phyloP scores from a whole-genome alignment of 192 early-diverging fungal genomes.

The Phycomyces nitens region DNA sequence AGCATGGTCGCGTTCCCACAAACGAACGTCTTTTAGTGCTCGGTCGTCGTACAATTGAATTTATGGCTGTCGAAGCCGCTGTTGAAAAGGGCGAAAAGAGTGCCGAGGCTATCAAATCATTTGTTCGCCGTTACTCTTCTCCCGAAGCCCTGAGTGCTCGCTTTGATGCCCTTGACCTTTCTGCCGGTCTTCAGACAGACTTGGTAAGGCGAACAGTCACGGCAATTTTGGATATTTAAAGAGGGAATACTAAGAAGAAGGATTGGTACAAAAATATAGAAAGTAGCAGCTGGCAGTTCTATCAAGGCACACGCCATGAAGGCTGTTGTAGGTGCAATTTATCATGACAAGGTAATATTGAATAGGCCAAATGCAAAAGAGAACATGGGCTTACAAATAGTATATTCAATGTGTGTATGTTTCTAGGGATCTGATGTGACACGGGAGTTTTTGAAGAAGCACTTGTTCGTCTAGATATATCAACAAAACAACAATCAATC shows the following conservation, averaged over 20 bases:
- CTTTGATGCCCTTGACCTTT: conserved; percentile 13
- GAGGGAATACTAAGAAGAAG: background rate
- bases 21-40: conserved; percentile 38
- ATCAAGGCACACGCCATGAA: conserved; percentile 40
- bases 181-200: conserved; percentile 7
- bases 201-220: conserved; percentile 3
- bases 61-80: conserved; percentile 5
- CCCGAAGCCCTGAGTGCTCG: background rate
- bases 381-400: no score
- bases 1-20: conserved; percentile 42
- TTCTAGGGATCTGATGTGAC: no score
- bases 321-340: conserved; percentile 48
- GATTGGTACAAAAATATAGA: background rate
- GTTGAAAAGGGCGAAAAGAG: background rate
- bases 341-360: conserved; percentile 38
- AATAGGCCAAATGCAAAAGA: no score
- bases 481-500: no score
- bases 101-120: background rate
- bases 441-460: no score
- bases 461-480: no score
- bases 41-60: conserved; percentile 18
- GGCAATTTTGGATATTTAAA: background rate
- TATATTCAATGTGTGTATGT: no score
- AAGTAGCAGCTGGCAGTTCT: conserved; percentile 5
- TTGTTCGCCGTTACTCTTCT: background rate